Evolutionary conservation across 495 filamentous ascomycete species (phyloP).

Genomic region (Apiosordaria backusii): DNA sequence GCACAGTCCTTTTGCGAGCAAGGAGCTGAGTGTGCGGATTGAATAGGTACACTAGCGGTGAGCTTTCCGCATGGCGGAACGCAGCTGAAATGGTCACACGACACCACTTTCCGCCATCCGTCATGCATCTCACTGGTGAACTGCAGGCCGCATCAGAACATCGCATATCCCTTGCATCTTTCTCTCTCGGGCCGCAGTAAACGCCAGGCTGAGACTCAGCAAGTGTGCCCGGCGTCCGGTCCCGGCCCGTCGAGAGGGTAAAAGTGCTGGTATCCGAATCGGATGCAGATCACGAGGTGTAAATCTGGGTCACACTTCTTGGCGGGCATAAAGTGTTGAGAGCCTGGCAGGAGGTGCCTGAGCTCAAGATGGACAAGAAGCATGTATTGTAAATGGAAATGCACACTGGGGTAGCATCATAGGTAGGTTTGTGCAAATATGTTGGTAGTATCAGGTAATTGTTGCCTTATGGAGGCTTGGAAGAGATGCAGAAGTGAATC

Average conservation of each 20-base stretch:
- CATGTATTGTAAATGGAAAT: not conserved
- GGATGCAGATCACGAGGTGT: not conserved
- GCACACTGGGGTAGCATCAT: not conserved
- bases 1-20: not conserved
- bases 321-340: not conserved
- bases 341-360: not conserved
- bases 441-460: not conserved
- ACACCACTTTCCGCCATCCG: not conserved
- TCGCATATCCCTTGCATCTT: too few species aligned
- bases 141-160: not conserved
- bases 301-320: not conserved
- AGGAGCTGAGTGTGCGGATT: not conserved
- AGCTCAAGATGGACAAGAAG: not conserved
- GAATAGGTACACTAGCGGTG: not conserved
- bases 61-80: not conserved
- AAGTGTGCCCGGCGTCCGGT: not conserved
- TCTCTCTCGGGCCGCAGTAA: not conserved
- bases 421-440: not conserved
- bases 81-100: not conserved
- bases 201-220: not conserved
- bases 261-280: not conserved
- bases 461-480: not conserved
- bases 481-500: not conserved
- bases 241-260: not conserved
- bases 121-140: not conserved